Evolutionary conservation across 2,329 filamentous ascomycete genomes (phyloP), one percentile per base, ranked within the genome.

Genomic region (Diaporthe destruens): DNA sequence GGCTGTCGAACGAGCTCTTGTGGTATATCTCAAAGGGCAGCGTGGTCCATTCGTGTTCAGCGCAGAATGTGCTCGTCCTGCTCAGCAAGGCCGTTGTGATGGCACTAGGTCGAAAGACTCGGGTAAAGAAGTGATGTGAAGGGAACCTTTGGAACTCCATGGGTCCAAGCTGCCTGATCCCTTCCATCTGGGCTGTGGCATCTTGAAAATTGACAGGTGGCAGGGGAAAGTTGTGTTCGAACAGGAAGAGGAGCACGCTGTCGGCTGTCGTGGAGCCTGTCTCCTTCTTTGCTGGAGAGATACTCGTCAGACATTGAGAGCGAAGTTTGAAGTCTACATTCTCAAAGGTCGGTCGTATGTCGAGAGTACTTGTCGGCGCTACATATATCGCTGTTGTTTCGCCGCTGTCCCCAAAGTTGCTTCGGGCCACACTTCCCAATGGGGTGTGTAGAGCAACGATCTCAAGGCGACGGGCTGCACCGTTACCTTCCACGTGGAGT

Each of bases 91-190:
- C 85, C 14, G 85, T 79, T 56, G 82, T 81, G 55, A 86, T 82
- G 57, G 85, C 86, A 61, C 81, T 84, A 18, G 85, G 87, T 32
- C 88, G 85, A 75, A 87, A 90, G 6, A 90, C 83, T 14, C 87
- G 84, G 32, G 85, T 84, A 71, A 90, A 90, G 77, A 88, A 89
- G 76, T 90, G 88, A 72, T 90, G 88, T 14, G 85, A 82, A 2
- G 88, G 88, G 69, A 90, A 90, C 0, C 79, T 79, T 49, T 81
- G 81, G 74, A 88, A 90, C 54, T 80, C 78, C 3, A 80, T 79
- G 0, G 88, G 86, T 0, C 87, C 87, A 23, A 82, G 78, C 32
- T 81, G 81, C 59, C 81, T 81, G 65, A 88, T 79, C 12, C 75
- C 73, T 72, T 82, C 81, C 67, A 77, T 76, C 47, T 84, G 79